These are phyloP conservation scores for Solanum hybrid DNA, from an alignment of 305 asterid genomes.

Conservation along the genomic window DNA sequence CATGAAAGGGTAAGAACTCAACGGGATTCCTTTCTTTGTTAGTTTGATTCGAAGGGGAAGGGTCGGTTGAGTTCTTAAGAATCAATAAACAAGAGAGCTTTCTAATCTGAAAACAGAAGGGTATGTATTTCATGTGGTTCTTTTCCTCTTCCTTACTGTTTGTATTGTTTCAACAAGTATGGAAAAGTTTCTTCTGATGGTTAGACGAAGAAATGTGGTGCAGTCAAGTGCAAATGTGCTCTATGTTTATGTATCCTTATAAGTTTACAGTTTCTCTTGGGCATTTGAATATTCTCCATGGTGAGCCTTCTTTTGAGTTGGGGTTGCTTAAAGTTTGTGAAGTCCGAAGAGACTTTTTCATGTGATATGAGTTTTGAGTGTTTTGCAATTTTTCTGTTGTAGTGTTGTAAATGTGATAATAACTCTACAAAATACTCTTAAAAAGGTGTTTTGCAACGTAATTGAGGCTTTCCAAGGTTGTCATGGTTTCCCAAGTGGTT, in stretches of 20 bases:
- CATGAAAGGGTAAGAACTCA: neutral
- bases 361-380: neutral
- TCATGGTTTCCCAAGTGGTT: neutral
- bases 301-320: neutral
- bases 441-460: neutral
- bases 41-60: neutral
- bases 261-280: neutral
- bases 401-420: neutral
- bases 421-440: neutral
- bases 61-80: neutral
- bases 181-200: neutral
- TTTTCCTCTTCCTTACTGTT: neutral
- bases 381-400: neutral
- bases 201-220: neutral
- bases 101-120: neutral
- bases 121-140: neutral
- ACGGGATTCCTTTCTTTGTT: neutral
- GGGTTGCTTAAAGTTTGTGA: neutral
- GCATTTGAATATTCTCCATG: neutral
- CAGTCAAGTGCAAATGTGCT: neutral
- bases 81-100: neutral
- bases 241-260: neutral
- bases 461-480: neutral
- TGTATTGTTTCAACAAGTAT: neutral
- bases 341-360: neutral